Conservation (phyloP, 2,329 filamentous ascomycete species). For the Pezicula rhizophila region DNA sequence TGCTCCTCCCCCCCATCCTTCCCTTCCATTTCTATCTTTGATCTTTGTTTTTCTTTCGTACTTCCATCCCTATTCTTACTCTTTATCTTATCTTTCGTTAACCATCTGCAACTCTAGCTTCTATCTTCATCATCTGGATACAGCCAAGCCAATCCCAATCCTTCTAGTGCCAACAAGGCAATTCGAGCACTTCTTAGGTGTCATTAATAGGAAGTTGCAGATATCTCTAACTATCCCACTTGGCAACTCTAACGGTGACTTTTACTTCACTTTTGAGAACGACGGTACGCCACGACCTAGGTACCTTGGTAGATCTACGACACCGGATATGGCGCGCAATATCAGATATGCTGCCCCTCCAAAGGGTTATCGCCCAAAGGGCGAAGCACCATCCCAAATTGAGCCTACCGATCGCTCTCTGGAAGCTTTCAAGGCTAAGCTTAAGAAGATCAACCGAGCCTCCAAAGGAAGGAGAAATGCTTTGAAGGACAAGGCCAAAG, state of each 20-base stretch:
- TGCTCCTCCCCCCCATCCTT: background rate
- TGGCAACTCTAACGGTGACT: slow-evolving; percentile 43
- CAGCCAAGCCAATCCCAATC: slow-evolving; percentile 44
- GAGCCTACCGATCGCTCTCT: slow-evolving; percentile 32
- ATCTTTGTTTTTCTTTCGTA: too few species aligned
- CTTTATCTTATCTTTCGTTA: background rate
- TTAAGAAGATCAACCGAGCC: slow-evolving; percentile 44
- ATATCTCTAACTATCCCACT: slow-evolving; percentile 52
- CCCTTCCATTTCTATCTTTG: background rate
- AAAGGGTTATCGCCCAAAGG: slow-evolving; percentile 17
- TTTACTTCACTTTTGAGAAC: slow-evolving; percentile 56
- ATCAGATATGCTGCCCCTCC: slow-evolving; percentile 26
- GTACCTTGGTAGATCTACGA: slow-evolving; percentile 55
- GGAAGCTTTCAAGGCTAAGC: slow-evolving; percentile 45
- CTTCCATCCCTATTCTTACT: background rate
- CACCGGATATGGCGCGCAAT: slow-evolving; percentile 27
- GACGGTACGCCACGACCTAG: slow-evolving; percentile 58
- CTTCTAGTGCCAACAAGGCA: slow-evolving; percentile 64
- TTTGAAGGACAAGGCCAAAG: slow-evolving; percentile 43
- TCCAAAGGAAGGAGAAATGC: slow-evolving; percentile 38
- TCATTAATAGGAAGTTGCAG: slow-evolving; percentile 55
- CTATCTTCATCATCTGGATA: slow-evolving; percentile 53
- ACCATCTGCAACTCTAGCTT: slow-evolving; percentile 42
- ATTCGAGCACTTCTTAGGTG: slow-evolving; percentile 55
- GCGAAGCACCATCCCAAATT: slow-evolving; percentile 19